phyloP scores from a whole-genome alignment of 192 early-diverging fungal species.

The Irineochytrium annulatum region DNA sequence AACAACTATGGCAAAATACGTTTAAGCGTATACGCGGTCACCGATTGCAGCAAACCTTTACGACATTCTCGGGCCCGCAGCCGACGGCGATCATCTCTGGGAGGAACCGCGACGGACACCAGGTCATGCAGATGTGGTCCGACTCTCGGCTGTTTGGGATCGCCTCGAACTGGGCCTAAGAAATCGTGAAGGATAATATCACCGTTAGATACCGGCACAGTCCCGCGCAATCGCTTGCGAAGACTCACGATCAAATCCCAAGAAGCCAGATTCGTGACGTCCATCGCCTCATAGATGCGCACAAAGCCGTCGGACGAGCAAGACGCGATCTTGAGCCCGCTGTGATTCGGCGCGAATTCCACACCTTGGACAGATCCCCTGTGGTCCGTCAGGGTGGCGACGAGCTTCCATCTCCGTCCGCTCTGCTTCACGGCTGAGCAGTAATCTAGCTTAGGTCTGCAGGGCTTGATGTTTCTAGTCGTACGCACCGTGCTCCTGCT shows the following conservation, averaged over 20 bases:
- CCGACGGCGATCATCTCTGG: conserved; percentile 81
- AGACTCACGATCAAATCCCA: conserved; percentile 66
- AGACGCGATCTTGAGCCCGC: conserved; percentile 69
- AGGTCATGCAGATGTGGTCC: conserved; percentile 77
- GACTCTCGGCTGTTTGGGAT: conserved; percentile 63
- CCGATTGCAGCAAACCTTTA: conserved; percentile 63
- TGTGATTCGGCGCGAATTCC: conserved; percentile 84
- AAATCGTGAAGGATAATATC: not conserved
- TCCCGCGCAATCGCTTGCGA: not conserved
- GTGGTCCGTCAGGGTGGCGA: conserved; percentile 61
- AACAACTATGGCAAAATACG: not conserved
- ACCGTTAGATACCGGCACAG: too few relatives aligned
- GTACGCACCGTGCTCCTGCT: conserved; percentile 61
- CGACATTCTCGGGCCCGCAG: conserved; percentile 73
- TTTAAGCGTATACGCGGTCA: not conserved
- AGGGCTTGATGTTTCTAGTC: not conserved
- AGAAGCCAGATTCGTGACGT: conserved; percentile 66
- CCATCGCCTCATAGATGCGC: conserved; percentile 82
- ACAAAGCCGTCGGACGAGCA: conserved; percentile 74
- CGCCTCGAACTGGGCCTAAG: conserved; percentile 28
- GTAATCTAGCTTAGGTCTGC: not conserved
- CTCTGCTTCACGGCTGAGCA: conserved; percentile 39
- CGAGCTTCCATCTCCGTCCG: conserved; percentile 64
- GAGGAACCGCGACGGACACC: conserved; percentile 79
- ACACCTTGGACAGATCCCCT: conserved; percentile 77